A percentile compares a stretch with the other conserved stretches of the same genome.
phyloP scores from a whole-genome alignment of 2,329 filamentous ascomycete genomes.

The Colletotrichum lentis region DNA sequence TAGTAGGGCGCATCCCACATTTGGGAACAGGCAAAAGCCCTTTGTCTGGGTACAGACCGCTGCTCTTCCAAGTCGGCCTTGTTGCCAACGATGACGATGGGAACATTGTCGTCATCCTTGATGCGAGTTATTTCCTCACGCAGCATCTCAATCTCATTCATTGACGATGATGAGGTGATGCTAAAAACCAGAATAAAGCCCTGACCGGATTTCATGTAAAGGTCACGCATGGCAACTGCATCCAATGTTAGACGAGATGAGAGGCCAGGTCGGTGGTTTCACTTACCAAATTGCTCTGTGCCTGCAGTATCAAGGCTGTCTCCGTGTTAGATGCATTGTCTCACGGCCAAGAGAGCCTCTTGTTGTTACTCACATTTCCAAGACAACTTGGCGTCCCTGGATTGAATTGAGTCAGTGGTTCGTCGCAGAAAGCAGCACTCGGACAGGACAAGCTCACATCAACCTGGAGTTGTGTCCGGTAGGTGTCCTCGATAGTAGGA shows the following conservation, averaged over 20 bases:
- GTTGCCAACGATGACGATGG: slow-evolving; percentile 91
- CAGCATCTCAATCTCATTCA: slow-evolving; percentile 80
- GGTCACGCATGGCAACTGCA: slow-evolving; percentile 73
- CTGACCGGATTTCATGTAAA: slow-evolving; percentile 94
- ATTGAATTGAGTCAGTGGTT: slow-evolving; percentile 45
- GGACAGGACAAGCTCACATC: slow-evolving; percentile 70
- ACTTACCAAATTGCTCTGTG: slow-evolving; percentile 90
- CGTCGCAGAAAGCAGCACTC: background rate
- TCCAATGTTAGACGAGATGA: slow-evolving; percentile 6
- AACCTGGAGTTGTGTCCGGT: slow-evolving; percentile 78
- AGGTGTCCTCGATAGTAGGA: slow-evolving; percentile 81
- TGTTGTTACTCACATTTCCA: slow-evolving; percentile 77
- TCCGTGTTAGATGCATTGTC: slow-evolving; percentile 41
- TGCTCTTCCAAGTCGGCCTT: slow-evolving; percentile 91
- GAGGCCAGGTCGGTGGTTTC: slow-evolving; percentile 22
- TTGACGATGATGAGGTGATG: slow-evolving; percentile 85
- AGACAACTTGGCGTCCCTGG: slow-evolving; percentile 84
- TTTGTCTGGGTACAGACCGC: slow-evolving; percentile 77
- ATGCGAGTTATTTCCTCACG: slow-evolving; percentile 91
- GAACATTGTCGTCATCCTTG: slow-evolving; percentile 85
- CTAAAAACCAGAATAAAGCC: slow-evolving; percentile 92
- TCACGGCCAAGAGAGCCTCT: background rate
- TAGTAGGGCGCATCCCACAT: slow-evolving; percentile 91
- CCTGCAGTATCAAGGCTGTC: slow-evolving; percentile 84
- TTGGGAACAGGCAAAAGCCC: slow-evolving; percentile 85